Percentiles rank a stretch among this genome's conserved stretches.
Conservation (phyloP, 306 rosid species). For the Cicer yamashitae region DNA sequence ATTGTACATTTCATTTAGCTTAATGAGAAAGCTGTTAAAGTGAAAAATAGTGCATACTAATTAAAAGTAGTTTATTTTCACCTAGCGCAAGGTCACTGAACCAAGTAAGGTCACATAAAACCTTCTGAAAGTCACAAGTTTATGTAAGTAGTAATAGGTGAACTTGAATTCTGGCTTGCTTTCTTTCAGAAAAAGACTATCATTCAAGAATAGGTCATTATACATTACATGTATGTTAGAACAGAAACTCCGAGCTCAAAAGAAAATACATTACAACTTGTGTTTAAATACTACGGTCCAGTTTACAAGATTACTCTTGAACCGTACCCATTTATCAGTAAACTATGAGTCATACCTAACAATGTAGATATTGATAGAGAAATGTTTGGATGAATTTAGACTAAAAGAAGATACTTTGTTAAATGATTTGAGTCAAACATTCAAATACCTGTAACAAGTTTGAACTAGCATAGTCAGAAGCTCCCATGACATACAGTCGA, state of each 20-base stretch:
- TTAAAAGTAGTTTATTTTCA: not conserved
- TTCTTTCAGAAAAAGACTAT: not conserved
- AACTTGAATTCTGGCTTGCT: constrained; percentile 13
- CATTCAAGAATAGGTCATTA: constrained; percentile 15
- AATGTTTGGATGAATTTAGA: constrained; percentile 16
- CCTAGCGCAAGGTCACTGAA: not conserved
- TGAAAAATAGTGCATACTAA: not conserved
- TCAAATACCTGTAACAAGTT: constrained; percentile 73
- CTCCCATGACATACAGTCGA: constrained; percentile 76
- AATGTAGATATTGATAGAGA: not conserved
- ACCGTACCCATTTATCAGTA: too few species aligned
- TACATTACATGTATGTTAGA: not conserved
- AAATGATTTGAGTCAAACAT: constrained; percentile 32
- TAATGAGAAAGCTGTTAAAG: constrained; percentile 23
- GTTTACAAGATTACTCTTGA: too few species aligned
- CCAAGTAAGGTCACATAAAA: not conserved
- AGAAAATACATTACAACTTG: too few species aligned
- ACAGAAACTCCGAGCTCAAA: too few species aligned
- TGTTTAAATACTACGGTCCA: too few species aligned
- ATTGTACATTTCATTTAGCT: constrained; percentile 7
- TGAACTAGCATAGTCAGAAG: constrained; percentile 59
- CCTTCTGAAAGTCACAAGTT: constrained; percentile 33
- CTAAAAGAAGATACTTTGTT: constrained; percentile 13
- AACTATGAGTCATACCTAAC: too few species aligned
- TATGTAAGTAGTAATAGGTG: not conserved